Evolutionary conservation across 2,329 filamentous ascomycete species (phyloP).

Genomic region (Colletotrichum eleusines): DNA sequence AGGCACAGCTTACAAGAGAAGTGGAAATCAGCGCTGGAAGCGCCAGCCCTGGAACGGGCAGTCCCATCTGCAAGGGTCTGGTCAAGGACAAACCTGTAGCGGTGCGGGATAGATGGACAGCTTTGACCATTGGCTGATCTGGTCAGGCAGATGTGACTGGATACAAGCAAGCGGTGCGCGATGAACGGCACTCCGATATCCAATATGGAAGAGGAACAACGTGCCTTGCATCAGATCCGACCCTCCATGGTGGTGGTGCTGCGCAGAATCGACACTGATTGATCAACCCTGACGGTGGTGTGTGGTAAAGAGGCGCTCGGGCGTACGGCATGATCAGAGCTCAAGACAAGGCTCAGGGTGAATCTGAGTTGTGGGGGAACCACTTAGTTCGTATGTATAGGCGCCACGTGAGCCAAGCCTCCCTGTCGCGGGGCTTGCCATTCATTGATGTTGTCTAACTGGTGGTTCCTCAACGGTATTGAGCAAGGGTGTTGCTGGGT

Average conservation of each 20-base stretch:
- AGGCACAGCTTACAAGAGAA: constrained; percentile 7
- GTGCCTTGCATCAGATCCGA: constrained; percentile 1
- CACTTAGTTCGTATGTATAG: not conserved
- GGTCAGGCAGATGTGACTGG: not conserved
- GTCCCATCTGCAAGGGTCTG: constrained; percentile 17
- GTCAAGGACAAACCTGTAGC: too few species aligned
- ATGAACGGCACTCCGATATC: not conserved
- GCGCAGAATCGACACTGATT: constrained; percentile 4
- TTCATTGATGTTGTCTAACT: constrained; percentile 28
- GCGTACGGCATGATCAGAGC: not conserved
- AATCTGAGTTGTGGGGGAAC: constrained; percentile 17
- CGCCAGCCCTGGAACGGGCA: constrained; percentile 9
- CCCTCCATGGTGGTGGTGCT: not conserved
- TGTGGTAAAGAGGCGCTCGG: constrained; percentile 8
- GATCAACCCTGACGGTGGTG: not conserved
- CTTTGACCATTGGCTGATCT: constrained; percentile 26
- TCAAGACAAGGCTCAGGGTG: not conserved
- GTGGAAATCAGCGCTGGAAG: constrained; percentile 17
- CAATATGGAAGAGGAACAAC: not conserved
- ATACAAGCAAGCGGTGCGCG: not conserved
- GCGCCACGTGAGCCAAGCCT: constrained; percentile 41
- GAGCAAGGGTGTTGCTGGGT: constrained; percentile 26
- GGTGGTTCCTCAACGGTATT: constrained; percentile 5
- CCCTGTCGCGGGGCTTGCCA: constrained; percentile 24
- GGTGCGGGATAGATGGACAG: constrained; percentile 28